These are phyloP conservation scores for Apiospora malaysiana DNA, from an alignment of 2,329 filamentous ascomycete species.

Conservation along the genomic window DNA sequence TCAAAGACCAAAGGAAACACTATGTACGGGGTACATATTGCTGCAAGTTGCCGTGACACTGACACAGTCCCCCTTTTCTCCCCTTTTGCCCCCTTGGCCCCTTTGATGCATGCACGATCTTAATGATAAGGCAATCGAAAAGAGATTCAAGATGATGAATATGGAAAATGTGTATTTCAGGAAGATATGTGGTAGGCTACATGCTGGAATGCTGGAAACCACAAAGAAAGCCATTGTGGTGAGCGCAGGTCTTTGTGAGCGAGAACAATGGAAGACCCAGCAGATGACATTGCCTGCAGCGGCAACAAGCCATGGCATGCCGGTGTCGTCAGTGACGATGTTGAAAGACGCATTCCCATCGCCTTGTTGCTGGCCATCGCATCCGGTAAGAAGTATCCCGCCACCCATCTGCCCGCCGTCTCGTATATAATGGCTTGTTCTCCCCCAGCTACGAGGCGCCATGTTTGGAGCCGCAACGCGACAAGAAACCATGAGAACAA, in stretches of 20 bases:
- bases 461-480: not conserved
- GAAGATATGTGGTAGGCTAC: not conserved
- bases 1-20: not conserved
- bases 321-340: not conserved
- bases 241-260: not conserved
- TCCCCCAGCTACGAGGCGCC: not conserved
- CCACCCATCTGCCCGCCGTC: not conserved
- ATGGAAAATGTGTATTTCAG: not conserved
- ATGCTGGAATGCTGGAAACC: not conserved
- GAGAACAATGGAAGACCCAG: not conserved
- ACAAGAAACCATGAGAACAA: constrained; percentile 15
- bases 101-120: constrained; percentile 4
- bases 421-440: constrained; percentile 7
- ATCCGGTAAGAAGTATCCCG: not conserved
- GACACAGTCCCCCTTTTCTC: too few relatives aligned
- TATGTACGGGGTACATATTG: not conserved
- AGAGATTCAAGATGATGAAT: not conserved
- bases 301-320: not conserved
- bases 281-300: not conserved
- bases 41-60: not conserved
- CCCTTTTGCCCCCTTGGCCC: too few relatives aligned
- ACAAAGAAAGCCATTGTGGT: not conserved
- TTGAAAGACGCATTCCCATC: not conserved
- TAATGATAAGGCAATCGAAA: not conserved
- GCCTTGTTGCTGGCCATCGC: not conserved